These are phyloP conservation scores for Agaricus bisporus DNA, from an alignment of 768 basidiomycete genomes.

Conservation along the genomic window DNA sequence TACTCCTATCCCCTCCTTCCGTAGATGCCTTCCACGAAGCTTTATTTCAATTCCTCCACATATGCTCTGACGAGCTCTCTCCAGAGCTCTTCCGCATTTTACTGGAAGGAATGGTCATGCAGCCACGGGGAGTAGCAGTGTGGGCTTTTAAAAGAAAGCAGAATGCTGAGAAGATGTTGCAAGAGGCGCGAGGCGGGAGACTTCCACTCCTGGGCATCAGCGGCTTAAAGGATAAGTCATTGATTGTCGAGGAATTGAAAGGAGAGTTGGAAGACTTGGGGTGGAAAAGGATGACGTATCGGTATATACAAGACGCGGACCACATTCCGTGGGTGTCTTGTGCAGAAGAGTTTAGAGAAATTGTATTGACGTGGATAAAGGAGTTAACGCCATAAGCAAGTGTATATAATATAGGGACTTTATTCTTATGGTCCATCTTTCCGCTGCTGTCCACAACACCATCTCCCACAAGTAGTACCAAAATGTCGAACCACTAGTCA, in stretches of 20 bases:
- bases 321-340: constrained; percentile 24
- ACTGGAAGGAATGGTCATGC: constrained; percentile 20
- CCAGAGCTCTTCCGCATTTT: constrained; percentile 14
- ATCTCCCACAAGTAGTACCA: too few relatives aligned
- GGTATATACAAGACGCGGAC: constrained; percentile 18
- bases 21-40: constrained; percentile 20
- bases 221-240: constrained; percentile 21
- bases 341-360: constrained; percentile 17
- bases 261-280: constrained; percentile 20
- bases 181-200: constrained; percentile 16
- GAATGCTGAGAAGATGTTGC: constrained; percentile 17
- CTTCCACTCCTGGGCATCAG: constrained; percentile 22
- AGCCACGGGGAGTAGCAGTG: constrained; percentile 18
- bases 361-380: constrained; percentile 18
- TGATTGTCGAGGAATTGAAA: constrained; percentile 16
- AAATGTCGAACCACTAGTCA: too few relatives aligned
- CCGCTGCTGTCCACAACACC: too few relatives aligned
- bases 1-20: constrained; percentile 16
- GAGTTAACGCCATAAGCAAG: not conserved
- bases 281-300: constrained; percentile 17
- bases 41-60: constrained; percentile 15
- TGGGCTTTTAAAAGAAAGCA: constrained; percentile 20
- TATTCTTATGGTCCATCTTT: not conserved
- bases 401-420: not conserved
- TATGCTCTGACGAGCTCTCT: constrained; percentile 14